Base-by-base conservation (phyloP, 306 rosid species). In the peach (Prunus persica) region DNA sequence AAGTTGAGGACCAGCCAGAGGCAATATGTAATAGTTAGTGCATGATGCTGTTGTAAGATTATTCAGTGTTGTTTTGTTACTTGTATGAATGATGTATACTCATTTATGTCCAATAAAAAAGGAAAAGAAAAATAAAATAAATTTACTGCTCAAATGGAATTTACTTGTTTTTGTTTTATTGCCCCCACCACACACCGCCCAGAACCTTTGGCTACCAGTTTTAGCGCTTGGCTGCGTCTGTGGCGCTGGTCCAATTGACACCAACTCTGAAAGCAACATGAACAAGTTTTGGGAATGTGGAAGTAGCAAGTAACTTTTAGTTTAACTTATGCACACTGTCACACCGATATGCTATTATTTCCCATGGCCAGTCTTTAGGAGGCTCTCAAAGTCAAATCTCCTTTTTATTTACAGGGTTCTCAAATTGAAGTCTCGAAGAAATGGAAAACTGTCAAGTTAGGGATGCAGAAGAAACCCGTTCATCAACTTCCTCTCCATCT, bases 121-220 rank as follows among this genome's bases (percentile, higher is more conserved):
- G 8, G 1, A 34, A 34, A 6, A 34, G 43, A 34, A 34, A 34
- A 6, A 6, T 9, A 6, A 34, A 34, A 34, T 1, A 34, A 34
- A 34, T 34, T 34, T 58, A 0, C 18, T 2, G 64, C n/a, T n/a
- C 14, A 25, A 0, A 25, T 25, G 11, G 41, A 14, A 62, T 27
- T 60, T 20, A 18, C 15, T 32, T 9, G 69, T 18, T 18, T 64
- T 8, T 62, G 45, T 51, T 57, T 28, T n/a, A 34, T 54, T 32
- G 34, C 18, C 51, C 64, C 62, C 41, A 32, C 50, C 55, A 60
- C 50, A 4, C 76, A 72, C 76, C 75, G 75, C 8, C 75, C 74
- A 5, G 49, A 54, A 54, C 11, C 51, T 51, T 6, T 71, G 25
- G 19, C n/a, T 19, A 51, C 62, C 12, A 54, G 3, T 25, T 34